A percentile compares a stretch with the other conserved stretches of the same genome.
These are phyloP conservation scores for Dendrobium officinale DNA, from an alignment of 106 monocot genomes.

Conservation along the genomic window DNA sequence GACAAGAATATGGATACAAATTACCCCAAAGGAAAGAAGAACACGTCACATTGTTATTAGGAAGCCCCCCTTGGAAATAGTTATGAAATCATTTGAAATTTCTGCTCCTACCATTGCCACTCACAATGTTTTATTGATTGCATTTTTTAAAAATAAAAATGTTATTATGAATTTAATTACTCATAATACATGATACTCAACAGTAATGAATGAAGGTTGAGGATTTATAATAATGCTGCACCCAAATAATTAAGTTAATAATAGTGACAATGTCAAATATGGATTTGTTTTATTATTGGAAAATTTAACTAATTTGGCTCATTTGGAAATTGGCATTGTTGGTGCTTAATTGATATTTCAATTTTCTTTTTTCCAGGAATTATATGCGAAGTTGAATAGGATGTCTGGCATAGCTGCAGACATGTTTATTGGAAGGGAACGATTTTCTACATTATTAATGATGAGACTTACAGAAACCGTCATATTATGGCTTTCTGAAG, in stretches of 20 bases:
- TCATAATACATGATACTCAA: too few relatives aligned
- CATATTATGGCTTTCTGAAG: constrained; percentile 78
- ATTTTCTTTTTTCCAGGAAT: constrained; percentile 45
- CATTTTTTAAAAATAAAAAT: too few relatives aligned
- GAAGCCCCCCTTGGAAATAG: too few relatives aligned
- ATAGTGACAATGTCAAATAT: neutral
- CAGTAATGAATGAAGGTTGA: too few relatives aligned
- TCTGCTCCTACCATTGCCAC: too few relatives aligned
- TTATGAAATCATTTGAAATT: too few relatives aligned
- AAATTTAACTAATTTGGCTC: neutral
- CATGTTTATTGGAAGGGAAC: constrained; percentile 93
- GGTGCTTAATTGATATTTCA: neutral
- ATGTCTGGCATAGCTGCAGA: constrained; percentile 72
- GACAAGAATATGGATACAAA: too few relatives aligned
- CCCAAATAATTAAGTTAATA: neutral
- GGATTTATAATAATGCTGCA: too few relatives aligned
- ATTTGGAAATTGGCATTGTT: neutral
- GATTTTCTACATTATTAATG: constrained; percentile 80
- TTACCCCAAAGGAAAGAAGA: too few relatives aligned
- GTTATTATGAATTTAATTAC: too few relatives aligned
- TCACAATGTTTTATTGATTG: too few relatives aligned
- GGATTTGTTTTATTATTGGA: neutral
- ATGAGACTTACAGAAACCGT: constrained; percentile 90
- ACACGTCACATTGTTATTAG: too few relatives aligned
- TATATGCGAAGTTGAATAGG: constrained; percentile 74